Conservation (phyloP, 306 rosid genomes). For the Casuarina cunninghamiana region DNA sequence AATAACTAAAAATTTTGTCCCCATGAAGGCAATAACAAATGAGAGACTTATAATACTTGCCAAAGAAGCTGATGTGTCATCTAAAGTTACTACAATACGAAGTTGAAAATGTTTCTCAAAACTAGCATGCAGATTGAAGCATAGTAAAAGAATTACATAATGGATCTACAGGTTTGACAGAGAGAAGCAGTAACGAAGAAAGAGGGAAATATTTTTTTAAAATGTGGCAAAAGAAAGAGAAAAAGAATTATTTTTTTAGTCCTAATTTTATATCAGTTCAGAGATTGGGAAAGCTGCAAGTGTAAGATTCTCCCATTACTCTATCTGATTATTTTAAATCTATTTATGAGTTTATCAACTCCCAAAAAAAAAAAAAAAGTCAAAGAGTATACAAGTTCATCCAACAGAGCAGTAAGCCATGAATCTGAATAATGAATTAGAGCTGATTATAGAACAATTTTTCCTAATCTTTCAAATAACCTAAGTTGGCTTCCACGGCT, state of each 20-base stretch:
- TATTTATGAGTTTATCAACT: neutral
- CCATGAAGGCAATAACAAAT: neutral
- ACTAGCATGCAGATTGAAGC: slow-evolving; percentile 20
- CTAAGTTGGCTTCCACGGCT: neutral
- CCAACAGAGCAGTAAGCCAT: neutral
- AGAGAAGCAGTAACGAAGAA: neutral
- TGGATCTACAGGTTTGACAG: neutral
- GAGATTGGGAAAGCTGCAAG: neutral
- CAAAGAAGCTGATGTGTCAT: slow-evolving; percentile 16
- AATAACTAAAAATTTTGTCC: slow-evolving; percentile 21
- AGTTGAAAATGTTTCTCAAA: slow-evolving; percentile 17
- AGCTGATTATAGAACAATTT: neutral
- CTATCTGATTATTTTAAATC: neutral
- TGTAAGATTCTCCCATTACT: neutral
- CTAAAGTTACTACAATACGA: slow-evolving; percentile 10
- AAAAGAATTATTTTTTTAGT: neutral
- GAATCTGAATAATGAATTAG: neutral
- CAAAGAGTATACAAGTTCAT: neutral
- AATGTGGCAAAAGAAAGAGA: neutral
- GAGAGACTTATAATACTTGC: neutral
- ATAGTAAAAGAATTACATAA: neutral
- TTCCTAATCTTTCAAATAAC: neutral
- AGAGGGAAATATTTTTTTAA: no score
- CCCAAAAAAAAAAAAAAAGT: neutral
- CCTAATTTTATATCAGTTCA: neutral